Evolutionary conservation across 2,329 filamentous ascomycete genomes (phyloP).

Genomic region (Talaromyces rugulosus): DNA sequence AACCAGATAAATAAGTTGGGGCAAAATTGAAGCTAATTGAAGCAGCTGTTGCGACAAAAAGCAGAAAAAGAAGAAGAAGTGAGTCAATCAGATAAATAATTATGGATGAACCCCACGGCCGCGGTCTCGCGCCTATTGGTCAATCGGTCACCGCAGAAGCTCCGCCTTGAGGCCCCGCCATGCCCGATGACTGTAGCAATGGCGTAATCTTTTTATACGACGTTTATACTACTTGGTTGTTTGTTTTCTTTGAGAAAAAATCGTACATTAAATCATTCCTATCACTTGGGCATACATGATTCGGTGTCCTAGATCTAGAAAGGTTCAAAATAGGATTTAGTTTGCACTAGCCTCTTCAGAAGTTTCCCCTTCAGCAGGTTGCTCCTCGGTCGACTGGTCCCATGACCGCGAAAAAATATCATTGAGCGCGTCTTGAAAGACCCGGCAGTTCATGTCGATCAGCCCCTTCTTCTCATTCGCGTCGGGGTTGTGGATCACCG

Average conservation of each 20-base stretch:
- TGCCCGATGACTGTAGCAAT: background rate
- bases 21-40: background rate
- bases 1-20: background rate
- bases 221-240: background rate
- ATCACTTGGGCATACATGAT: background rate
- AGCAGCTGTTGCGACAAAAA: background rate
- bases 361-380: background rate
- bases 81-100: slow-evolving; percentile 2
- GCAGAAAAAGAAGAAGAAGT: background rate
- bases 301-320: background rate
- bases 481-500: slow-evolving; percentile 62
- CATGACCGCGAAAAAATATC: slow-evolving; percentile 55
- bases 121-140: background rate
- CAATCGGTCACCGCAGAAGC: background rate
- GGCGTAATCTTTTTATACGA: background rate
- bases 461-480: slow-evolving; percentile 60
- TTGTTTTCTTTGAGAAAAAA: background rate
- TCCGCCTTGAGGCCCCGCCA: background rate
- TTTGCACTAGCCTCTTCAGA: background rate
- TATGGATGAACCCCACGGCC: slow-evolving; percentile 51
- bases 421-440: slow-evolving; percentile 59
- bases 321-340: background rate
- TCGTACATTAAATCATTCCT: background rate
- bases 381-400: slow-evolving; percentile 27
- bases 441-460: slow-evolving; percentile 63